Evolutionary conservation across 108 stramenopile species (phyloP).

Genomic region (Nitzschia palea): DNA sequence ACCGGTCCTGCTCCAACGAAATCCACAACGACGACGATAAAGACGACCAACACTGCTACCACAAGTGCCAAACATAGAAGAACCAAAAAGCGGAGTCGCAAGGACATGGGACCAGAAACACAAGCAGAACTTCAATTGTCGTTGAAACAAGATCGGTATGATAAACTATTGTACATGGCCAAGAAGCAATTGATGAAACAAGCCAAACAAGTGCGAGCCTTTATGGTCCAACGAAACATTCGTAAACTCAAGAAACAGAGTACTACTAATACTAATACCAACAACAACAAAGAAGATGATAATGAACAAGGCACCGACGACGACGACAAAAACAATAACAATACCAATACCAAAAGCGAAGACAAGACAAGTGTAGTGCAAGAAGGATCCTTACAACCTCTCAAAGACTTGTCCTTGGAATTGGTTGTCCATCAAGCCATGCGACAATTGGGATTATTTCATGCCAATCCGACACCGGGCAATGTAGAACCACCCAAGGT

Average conservation of each 20-base stretch:
- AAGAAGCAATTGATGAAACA: constrained; percentile 55
- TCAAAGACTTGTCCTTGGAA: constrained; percentile 52
- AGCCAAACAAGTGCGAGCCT: constrained; percentile 62
- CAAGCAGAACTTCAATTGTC: not conserved
- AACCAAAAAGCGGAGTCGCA: constrained; percentile 15
- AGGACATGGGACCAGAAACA: not conserved
- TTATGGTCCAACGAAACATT: constrained; percentile 66
- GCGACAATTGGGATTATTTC: constrained; percentile 55
- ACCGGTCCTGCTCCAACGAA: not conserved
- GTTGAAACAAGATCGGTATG: constrained; percentile 49
- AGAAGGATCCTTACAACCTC: constrained; percentile 23
- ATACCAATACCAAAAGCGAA: constrained; percentile 15
- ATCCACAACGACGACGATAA: not conserved
- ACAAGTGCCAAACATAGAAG: not conserved
- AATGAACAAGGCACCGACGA: constrained; percentile 10
- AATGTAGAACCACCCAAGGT: not conserved
- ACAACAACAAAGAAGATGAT: constrained; percentile 15
- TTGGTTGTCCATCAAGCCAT: constrained; percentile 44
- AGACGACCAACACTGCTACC: not conserved
- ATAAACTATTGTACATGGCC: constrained; percentile 45
- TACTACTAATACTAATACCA: constrained; percentile 20
- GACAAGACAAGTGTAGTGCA: not conserved
- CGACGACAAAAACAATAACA: constrained; percentile 15
- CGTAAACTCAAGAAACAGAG: constrained; percentile 34
- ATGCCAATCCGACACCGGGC: constrained; percentile 37